Evolutionary conservation across 2,329 filamentous ascomycete genomes (phyloP), one percentile per base, ranked within the genome.

Genomic region (Venturia nashicola): DNA sequence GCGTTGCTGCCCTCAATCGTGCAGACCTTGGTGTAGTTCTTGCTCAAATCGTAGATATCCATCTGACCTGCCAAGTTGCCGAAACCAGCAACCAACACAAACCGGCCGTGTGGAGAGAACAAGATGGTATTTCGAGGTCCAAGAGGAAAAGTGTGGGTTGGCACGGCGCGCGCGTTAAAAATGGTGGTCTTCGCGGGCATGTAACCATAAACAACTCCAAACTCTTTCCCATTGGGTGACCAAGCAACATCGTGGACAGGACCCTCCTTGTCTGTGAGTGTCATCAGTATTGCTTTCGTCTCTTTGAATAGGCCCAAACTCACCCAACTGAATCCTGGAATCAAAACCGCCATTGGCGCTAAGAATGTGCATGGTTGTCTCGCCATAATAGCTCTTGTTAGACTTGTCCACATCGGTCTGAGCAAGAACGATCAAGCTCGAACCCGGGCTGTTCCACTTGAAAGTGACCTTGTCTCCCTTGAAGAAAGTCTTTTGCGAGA

Each of bases 181-280:
- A 99, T 94, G 69, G 93, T 97, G 3, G 93, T 94, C 82, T 97
- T 97, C 64, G 94, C 90, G n/a, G 94, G 94, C 91, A 97, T 97
- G 76, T 90, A 97, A 66, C 94, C 94, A 74, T 99, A 99, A 18
- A 97, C 87, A 40, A 99, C 94, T 72, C 91, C 93, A 72, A 99
- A 99, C 76, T 97, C 93, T 79, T 91, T 95, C 70, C 91, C 95
- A 77, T 94, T 97, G 59, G 94, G 92, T 57, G 91, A 97, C 94
- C 94, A 99, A n/a, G 89, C 86, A 54, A 99, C 93, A 73, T 99
- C 94, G 76, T 97, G 93, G 70, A 97, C 97, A 5, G 94, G 94
- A 0, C 94, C 94, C 74, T 97, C 93, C 79, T 97, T 97, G 77
- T 99, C 94, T 82, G 70, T 64, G 59, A 2, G 7, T 34, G 18